Evolutionary conservation across 2,329 filamentous ascomycete genomes (phyloP).

Genomic region (Ilyonectria mors-panacis): DNA sequence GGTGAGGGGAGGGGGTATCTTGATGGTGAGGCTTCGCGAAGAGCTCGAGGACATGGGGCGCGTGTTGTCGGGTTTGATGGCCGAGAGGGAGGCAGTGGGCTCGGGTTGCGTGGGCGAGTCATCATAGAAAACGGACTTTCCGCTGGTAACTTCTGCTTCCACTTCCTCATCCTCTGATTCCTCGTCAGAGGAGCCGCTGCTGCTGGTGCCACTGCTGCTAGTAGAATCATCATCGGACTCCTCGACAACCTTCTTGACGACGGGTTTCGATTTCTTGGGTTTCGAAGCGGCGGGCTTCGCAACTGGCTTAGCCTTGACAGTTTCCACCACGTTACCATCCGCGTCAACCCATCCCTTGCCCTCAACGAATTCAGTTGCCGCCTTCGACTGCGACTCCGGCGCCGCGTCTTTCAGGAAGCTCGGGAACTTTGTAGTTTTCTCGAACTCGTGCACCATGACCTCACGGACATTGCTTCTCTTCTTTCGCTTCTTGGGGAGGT

Average conservation of each 20-base stretch:
- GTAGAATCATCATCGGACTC: conserved; percentile 48
- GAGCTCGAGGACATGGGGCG: conserved; percentile 68
- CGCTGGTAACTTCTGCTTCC: conserved; percentile 32
- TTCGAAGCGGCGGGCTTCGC: conserved; percentile 44
- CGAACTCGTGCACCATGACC: conserved; percentile 88
- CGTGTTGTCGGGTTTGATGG: conserved; percentile 49
- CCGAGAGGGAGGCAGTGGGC: conserved; percentile 42
- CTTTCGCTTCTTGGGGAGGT: conserved; percentile 70
- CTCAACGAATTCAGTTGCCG: conserved; percentile 77
- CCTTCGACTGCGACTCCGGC: conserved; percentile 52
- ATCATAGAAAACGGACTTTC: conserved; percentile 32
- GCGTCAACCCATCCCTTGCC: conserved; percentile 91
- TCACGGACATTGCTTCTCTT: conserved; percentile 67
- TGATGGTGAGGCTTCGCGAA: conserved; percentile 67
- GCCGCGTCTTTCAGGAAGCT: conserved; percentile 78
- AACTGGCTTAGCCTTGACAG: conserved; percentile 57
- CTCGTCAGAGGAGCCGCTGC: conserved; percentile 54
- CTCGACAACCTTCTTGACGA: conserved; percentile 15
- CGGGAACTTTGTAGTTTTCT: conserved; percentile 85
- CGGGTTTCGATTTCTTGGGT: conserved; percentile 36
- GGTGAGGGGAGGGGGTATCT: conserved; percentile 64
- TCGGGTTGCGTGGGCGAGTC: conserved; percentile 27
- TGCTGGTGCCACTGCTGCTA: conserved; percentile 52
- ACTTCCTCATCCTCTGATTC: conserved; percentile 44
- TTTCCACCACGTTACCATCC: conserved; percentile 82